A percentile compares a stretch with the other conserved stretches of the same genome.
phyloP scores from a whole-genome alignment of 129 eudicot genomes.

The Saussurea involucrata region DNA sequence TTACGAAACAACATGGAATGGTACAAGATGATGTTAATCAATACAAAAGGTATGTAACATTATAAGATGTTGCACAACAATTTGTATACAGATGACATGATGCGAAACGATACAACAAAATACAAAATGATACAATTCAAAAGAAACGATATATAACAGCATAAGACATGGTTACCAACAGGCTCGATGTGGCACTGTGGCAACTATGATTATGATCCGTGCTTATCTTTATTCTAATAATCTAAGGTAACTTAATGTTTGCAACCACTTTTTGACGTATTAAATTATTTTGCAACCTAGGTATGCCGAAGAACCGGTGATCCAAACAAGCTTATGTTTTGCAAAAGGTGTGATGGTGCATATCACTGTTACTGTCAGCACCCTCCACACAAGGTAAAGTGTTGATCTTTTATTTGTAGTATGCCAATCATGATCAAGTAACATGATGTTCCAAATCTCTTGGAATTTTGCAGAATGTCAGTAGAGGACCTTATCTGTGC shows the following conservation, averaged over 20 bases:
- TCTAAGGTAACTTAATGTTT: not conserved
- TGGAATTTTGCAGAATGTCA: constrained; percentile 55
- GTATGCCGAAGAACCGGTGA: constrained; percentile 87
- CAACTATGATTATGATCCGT: not conserved
- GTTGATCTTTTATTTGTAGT: not conserved
- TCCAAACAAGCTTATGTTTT: constrained; percentile 84
- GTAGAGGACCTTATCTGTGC: constrained; percentile 92
- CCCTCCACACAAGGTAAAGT: constrained; percentile 90
- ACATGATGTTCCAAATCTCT: not conserved
- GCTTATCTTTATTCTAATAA: not conserved
- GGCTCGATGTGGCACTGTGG: not conserved
- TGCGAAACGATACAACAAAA: not conserved
- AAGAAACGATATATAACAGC: not conserved
- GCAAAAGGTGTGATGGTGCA: constrained; percentile 98
- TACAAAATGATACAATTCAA: not conserved
- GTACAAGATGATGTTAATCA: not conserved
- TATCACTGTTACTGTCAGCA: constrained; percentile 98
- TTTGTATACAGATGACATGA: not conserved
- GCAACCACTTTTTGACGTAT: not conserved
- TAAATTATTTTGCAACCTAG: constrained; percentile 26
- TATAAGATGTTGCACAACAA: not conserved
- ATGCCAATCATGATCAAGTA: not conserved
- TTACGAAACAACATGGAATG: not conserved
- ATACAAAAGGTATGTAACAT: not conserved
- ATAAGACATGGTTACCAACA: not conserved